These are phyloP conservation scores for Moniliella sp. DNA, from an alignment of 1,284 basidiomycete genomes.

Conservation along the genomic window DNA sequence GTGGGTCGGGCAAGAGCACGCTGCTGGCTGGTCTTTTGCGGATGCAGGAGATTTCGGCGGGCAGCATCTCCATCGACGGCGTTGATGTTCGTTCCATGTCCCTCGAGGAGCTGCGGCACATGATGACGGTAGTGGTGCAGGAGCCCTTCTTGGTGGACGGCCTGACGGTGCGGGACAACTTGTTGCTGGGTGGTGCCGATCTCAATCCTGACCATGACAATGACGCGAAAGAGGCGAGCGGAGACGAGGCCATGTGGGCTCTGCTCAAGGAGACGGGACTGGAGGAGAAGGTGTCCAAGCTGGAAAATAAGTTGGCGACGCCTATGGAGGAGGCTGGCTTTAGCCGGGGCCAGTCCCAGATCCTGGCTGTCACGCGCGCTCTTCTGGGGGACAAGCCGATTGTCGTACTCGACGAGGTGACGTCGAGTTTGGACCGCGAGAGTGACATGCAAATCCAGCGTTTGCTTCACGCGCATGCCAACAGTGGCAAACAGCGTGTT, in stretches of 20 bases:
- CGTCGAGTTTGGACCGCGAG: conserved; percentile 10
- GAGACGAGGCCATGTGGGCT: conserved; percentile 29
- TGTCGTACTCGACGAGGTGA: conserved; percentile 40
- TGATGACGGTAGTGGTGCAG: conserved; percentile 20
- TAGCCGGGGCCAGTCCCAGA: conserved; percentile 28
- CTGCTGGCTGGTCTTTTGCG: conserved; percentile 14
- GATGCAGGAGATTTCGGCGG: conserved; percentile 12
- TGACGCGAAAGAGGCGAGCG: too few species aligned
- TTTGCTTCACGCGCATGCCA: conserved; percentile 31
- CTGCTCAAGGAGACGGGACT: conserved; percentile 18
- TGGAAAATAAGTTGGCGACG: conserved; percentile 10
- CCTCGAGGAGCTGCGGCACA: conserved; percentile 6
- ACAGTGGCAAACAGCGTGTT: conserved; percentile 13
- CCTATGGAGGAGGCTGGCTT: conserved; percentile 6
- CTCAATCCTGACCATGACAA: too few species aligned
- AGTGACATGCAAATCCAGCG: conserved; percentile 43
- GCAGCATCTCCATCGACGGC: conserved; percentile 13
- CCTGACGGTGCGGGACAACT: conserved; percentile 24
- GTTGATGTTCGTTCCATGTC: conserved; percentile 4
- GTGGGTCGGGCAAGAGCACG: conserved; percentile 16
- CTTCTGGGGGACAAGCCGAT: conserved; percentile 37
- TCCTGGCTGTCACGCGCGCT: conserved; percentile 38
- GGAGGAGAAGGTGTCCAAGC: conserved; percentile 12
- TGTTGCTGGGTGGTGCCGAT: conserved; percentile 10
- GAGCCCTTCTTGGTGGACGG: conserved; percentile 19